Evolutionary conservation across 305 asterid species (phyloP).

Genomic region (Fraxinus baroniana): DNA sequence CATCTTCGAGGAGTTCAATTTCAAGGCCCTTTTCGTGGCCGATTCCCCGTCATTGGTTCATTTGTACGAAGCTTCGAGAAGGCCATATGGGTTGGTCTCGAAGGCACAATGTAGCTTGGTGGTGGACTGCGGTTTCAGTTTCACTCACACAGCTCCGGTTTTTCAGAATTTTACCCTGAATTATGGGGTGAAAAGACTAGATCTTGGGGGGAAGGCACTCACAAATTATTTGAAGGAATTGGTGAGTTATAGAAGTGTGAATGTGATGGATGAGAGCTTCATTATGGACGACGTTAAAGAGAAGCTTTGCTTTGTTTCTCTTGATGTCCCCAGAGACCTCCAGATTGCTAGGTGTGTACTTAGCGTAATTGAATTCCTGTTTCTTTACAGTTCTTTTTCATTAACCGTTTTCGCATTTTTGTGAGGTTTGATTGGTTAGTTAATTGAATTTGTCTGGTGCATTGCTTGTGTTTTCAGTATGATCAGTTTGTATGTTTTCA

Average conservation of each 20-base stretch:
- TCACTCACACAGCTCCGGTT: conserved; percentile 88
- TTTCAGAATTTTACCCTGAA: conserved; percentile 81
- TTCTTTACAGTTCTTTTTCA: background rate
- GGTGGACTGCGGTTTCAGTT: conserved; percentile 88
- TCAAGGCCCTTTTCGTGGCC: conserved; percentile 62
- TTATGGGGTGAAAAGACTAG: conserved; percentile 83
- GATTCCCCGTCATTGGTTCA: conserved; percentile 86
- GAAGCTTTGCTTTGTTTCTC: conserved; percentile 85
- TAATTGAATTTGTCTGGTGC: background rate
- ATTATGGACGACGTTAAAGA: conserved; percentile 93
- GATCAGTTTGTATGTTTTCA: background rate
- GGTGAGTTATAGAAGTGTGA: conserved; percentile 88
- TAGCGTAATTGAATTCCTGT: background rate
- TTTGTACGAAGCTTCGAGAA: conserved; percentile 75
- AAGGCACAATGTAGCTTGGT: conserved; percentile 88
- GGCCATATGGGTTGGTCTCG: conserved; percentile 68
- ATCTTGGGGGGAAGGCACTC: conserved; percentile 88
- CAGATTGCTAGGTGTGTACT: conserved; percentile 64
- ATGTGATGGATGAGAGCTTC: conserved; percentile 94
- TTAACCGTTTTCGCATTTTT: background rate
- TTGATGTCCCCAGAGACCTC: conserved; percentile 77
- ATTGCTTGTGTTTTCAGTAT: background rate
- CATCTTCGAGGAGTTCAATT: conserved; percentile 82
- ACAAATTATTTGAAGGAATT: conserved; percentile 87
- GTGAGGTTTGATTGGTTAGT: background rate